Evolutionary conservation across 805 yeast genomes (phyloP), one percentile per base, ranked within the genome.

Genomic region (Kazachstania kunashirensis): DNA sequence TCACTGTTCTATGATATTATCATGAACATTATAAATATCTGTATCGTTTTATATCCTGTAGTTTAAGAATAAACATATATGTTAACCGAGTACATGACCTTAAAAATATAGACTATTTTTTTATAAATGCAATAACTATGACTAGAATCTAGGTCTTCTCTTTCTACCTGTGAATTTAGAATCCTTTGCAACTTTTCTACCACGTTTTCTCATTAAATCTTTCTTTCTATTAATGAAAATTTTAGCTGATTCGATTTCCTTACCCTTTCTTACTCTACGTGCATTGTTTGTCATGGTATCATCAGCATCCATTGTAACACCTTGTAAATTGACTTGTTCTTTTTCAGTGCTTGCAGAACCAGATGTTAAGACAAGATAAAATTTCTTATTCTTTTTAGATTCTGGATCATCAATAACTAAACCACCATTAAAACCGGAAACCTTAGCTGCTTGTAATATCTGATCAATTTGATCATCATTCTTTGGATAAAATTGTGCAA

Each of bases 381-480:
- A 84, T 62, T 92, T 92, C 60, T 80, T 85, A 56, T 89, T 84
- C 59, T 82, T 84, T 57, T 84, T 88, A 24, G 86, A 77, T 49
- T 92, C 96, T 4, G 95, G 94, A 43, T 88, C 89, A 59, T 92
- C 98, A 26, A 89, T 73, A 17, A 92, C 86, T 47, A 89, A 68
- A 44, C 98, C 98, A 53, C 98, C 96, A 39, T 85, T 89, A 59
- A 92, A 92, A 1, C 98, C 98, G 0, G 96, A 80, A 5, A 82
- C 78, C 59, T 86, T 89, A 8, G 98, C 97, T 17, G 95, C 83
- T 27, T 70, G 70, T 37, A 84, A 65, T 21, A 92, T 84, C 33
- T 75, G 70, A 41, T 84, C 81, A 8, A 79, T 77, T 59, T 92
- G 97, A 23, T 68, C 72, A 46, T 92, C 96, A 60, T 86, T 83